phyloP scores from a whole-genome alignment of 495 filamentous ascomycete species.

The Penicillium antarcticum region DNA sequence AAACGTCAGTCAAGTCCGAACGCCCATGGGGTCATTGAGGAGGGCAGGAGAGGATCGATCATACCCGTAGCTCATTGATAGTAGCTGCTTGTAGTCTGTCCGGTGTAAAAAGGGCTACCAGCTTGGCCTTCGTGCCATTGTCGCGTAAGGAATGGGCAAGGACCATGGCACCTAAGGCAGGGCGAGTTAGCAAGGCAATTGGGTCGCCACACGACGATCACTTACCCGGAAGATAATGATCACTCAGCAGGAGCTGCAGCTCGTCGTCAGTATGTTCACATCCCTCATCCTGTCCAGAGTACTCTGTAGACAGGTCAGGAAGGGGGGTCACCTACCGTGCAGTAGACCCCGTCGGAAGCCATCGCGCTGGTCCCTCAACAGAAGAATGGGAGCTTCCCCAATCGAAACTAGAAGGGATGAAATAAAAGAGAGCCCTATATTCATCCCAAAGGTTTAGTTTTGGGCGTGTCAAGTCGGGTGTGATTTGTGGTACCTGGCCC shows the following conservation, averaged over 20 bases:
- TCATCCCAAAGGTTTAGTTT: slow-evolving; percentile 8
- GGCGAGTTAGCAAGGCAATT: slow-evolving; percentile 2
- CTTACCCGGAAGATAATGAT: slow-evolving; percentile 85
- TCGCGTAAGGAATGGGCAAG: slow-evolving; percentile 93
- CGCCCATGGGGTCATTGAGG: not conserved
- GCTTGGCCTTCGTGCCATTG: slow-evolving; percentile 79
- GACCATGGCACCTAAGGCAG: slow-evolving; percentile 73
- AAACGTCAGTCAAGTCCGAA: slow-evolving; percentile 8
- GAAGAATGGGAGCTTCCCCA: slow-evolving; percentile 1
- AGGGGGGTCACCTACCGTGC: slow-evolving; percentile 46
- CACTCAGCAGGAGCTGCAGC: slow-evolving; percentile 77
- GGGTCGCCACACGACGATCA: not conserved
- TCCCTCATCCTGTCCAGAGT: not conserved
- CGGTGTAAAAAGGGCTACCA: slow-evolving; percentile 78
- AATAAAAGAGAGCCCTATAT: slow-evolving; percentile 9
- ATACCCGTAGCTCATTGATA: slow-evolving; percentile 74
- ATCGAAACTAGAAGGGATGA: not conserved
- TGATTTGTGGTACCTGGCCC: slow-evolving; percentile 23
- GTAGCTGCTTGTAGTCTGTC: slow-evolving; percentile 70
- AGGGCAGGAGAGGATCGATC: slow-evolving; percentile 2
- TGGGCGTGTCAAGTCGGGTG: not conserved
- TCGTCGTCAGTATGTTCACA: slow-evolving; percentile 20
- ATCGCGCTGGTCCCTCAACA: slow-evolving; percentile 18
- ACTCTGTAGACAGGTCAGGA: not conserved
- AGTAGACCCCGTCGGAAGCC: slow-evolving; percentile 48